These are phyloP conservation scores for Aspergillus felis DNA, from an alignment of 2,329 filamentous ascomycete species.

Conservation along the genomic window DNA sequence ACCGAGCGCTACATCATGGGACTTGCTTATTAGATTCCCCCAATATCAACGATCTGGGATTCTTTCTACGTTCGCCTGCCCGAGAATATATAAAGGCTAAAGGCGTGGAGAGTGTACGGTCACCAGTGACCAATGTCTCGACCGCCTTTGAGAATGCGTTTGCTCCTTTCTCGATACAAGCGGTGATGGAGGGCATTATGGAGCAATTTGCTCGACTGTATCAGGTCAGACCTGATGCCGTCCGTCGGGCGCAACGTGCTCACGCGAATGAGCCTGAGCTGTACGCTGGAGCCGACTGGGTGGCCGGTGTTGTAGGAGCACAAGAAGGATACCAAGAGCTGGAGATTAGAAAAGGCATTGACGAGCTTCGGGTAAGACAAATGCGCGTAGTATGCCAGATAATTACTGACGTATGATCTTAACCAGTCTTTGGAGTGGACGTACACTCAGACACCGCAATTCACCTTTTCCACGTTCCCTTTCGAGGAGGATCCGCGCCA, in stretches of 20 bases:
- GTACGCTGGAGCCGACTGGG: constrained; percentile 31
- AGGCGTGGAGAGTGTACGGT: constrained; percentile 88
- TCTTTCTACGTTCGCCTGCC: constrained; percentile 73
- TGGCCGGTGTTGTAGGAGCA: constrained; percentile 50
- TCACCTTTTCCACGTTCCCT: constrained; percentile 64
- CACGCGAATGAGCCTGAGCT: constrained; percentile 31
- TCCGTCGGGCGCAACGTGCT: constrained; percentile 30
- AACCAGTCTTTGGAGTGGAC: constrained; percentile 59
- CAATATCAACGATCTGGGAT: constrained; percentile 65
- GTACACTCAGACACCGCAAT: constrained; percentile 81
- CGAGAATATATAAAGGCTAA: constrained; percentile 71
- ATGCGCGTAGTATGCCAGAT: background rate
- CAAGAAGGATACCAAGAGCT: constrained; percentile 42
- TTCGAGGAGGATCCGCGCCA: constrained; percentile 56
- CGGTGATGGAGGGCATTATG: constrained; percentile 53
- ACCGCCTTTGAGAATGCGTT: constrained; percentile 48
- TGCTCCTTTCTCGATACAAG: constrained; percentile 45
- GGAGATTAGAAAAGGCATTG: constrained; percentile 58
- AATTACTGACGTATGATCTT: background rate
- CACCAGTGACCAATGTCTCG: constrained; percentile 74
- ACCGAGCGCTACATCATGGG: constrained; percentile 83
- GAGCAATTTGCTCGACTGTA: constrained; percentile 68
- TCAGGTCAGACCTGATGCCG: constrained; percentile 36
- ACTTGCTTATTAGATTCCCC: constrained; percentile 79
- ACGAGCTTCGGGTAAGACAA: constrained; percentile 51